Conservation (phyloP, 805 yeast genomes). For the Cephaloascus albidus region DNA sequence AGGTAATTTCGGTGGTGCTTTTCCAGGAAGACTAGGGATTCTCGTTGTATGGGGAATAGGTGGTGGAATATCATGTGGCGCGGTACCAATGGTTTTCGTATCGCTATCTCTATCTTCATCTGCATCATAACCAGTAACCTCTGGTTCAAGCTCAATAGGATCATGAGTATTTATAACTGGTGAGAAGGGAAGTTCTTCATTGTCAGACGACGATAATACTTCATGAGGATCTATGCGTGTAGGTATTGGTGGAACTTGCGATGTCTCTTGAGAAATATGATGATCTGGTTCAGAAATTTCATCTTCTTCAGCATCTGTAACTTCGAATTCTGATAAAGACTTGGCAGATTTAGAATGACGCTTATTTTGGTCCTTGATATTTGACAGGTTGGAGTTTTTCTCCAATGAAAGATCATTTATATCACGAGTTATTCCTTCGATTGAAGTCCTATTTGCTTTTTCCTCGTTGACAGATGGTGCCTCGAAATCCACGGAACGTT, state of each 20-base stretch:
- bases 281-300: conserved; percentile 11
- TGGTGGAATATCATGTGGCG: conserved; percentile 7
- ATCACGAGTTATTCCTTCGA: not conserved
- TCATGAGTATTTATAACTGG: not conserved
- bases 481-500: conserved; percentile 5
- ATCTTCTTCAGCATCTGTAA: conserved; percentile 12
- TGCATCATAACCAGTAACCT: conserved; percentile 59
- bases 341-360: no score
- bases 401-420: not conserved
- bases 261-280: conserved; percentile 1
- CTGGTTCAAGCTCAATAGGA: not conserved
- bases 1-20: not conserved
- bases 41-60: conserved; percentile 2
- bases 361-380: not conserved
- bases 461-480: not conserved
- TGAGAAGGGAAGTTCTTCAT: conserved; percentile 1
- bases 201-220: conserved; percentile 5
- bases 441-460: not conserved
- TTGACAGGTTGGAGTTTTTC: not conserved
- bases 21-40: no score
- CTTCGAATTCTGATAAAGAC: conserved; percentile 3
- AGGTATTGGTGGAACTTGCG: not conserved
- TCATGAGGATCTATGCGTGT: conserved; percentile 1
- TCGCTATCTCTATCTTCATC: conserved; percentile 41
- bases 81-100: conserved; percentile 5